Base-by-base conservation (phyloP, 106 monocot species). In the Vanilla planifolia region DNA sequence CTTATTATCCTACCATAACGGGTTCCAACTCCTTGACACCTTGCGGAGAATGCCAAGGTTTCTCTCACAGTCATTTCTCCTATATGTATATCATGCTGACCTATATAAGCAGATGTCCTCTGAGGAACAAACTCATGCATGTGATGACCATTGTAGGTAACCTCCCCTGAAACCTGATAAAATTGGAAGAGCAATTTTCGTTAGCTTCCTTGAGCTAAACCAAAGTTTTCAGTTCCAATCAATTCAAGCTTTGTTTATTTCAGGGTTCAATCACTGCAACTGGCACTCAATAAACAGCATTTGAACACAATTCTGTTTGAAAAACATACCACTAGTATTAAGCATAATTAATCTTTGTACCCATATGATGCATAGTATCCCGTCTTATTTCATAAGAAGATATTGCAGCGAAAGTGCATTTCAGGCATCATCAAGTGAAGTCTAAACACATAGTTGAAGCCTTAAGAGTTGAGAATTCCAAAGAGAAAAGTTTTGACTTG, bases 41-140 rank as follows among this genome's bases (percentile, higher is more conserved):
- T 51, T 13, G 65, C 51, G 8, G 65, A 66, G 52, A 53, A 66
- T 37, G 51, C 65, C 51, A 66, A 48, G 1, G 65, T 66, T 53
- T 66, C 65, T 40, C 65, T 66, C 27, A 66, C 65, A 0, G 65
- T 66, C 52, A 66, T 66, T 33, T 66, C 65, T 52, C 65, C 65
- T n/a, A 66, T 40, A 21, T 66, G 65, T 5, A 66, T 0, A 41
- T 66, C 65, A 39, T 66, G 51, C 33, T 66, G 65, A n/a, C 65
- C 65, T 7, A 66, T 66, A 35, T 66, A 66, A 39, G 65, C 48
- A 16, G 65, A 50, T 19, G 65, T 51, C 22, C 65, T 66, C 48
- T 66, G 65, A 11, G 65, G 51, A 10, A 66, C 65, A 53, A 66
- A 66, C 52, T 66, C 65, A 17, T 66, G 3, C 65, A 66, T 51